Base-by-base conservation (phyloP, 164 flowering plant species). In the Vitis vinifera region DNA sequence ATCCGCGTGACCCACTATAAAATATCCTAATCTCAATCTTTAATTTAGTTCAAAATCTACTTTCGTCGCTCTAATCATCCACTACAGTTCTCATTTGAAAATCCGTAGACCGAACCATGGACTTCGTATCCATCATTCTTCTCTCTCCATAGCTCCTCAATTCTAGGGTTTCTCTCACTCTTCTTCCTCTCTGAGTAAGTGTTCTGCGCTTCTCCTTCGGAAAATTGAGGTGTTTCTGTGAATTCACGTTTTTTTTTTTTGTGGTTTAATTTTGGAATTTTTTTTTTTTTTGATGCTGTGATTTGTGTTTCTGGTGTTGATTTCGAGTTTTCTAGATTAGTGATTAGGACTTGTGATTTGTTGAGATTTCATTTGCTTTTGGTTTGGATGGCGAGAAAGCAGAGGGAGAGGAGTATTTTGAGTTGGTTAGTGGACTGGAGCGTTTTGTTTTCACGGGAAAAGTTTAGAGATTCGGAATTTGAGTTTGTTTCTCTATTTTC, bases 161-260 rank as follows among this genome's bases (percentile, higher is more conserved):
- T 27, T 59, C 62, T 59, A 59, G 62, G 62, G 62, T 27, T 59
- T 58, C 16, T 12, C 55, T 52, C n/a, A 12, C 55, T 52, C 55
- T 1, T 56, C 59, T 58, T 30, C 0, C 47, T 27, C 62, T 27
- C 0, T 37, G 6, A 37, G 5, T 37, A 37, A 37, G 44, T 37
- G 44, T 37, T 37, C 44, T 37, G 2, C 4, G 44, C 44, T 9
- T 59, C 62, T 59, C 11, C 9, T 15, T 15, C 19, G 44, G 14
- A 59, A 30, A 9, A 59, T 59, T 16, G 13, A 19, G 30, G 62
- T 29, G 29, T 23, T 14, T 29, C 47, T 11, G 12, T 27, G 9
- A 23, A 30, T 59, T 30, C 52, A 8, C 49, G 27, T 62, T n/a
- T 13, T n/a, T 8, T 62, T 62, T 15, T 3, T 47, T 15, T 47